phyloP scores from a whole-genome alignment of 2,329 filamentous ascomycete species.

The Phyllosticta paracitricarpa region DNA sequence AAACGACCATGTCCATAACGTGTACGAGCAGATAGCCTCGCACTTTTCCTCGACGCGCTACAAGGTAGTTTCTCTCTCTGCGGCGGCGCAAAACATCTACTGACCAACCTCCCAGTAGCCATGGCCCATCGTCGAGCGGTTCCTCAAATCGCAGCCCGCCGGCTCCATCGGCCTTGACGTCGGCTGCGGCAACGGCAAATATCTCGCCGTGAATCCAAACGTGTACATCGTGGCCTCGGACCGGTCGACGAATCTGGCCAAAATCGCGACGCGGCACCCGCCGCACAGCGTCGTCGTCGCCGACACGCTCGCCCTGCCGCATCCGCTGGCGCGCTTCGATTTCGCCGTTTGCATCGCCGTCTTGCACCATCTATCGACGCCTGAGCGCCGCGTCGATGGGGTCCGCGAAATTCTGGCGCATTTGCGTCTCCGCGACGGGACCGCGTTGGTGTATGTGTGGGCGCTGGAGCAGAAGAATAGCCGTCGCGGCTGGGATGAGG shows the following conservation, averaged over 20 bases:
- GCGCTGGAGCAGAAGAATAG: slow-evolving; percentile 84
- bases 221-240: slow-evolving; percentile 80
- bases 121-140: slow-evolving; percentile 82
- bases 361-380: slow-evolving; percentile 82
- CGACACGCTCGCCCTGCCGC: slow-evolving; percentile 75
- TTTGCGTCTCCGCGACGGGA: slow-evolving; percentile 31
- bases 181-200: slow-evolving; percentile 96
- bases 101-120: slow-evolving; percentile 41
- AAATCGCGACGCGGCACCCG: slow-evolving; percentile 44
- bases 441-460: slow-evolving; percentile 81
- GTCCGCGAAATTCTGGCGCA: slow-evolving; percentile 61
- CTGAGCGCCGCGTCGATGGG: slow-evolving; percentile 59
- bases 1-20: slow-evolving; percentile 74
- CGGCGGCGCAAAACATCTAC: neutral
- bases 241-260: slow-evolving; percentile 50
- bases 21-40: slow-evolving; percentile 79
- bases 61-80: slow-evolving; percentile 40
- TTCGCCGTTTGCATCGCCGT: slow-evolving; percentile 94
- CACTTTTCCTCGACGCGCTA: slow-evolving; percentile 75
- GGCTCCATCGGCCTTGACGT: slow-evolving; percentile 81
- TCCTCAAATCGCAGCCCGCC: slow-evolving; percentile 54
- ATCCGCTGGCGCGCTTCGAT: slow-evolving; percentile 57
- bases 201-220: slow-evolving; percentile 66
- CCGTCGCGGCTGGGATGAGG: slow-evolving; percentile 79
- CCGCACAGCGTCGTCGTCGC: slow-evolving; percentile 65